Evolutionary conservation across 2,329 filamentous ascomycete species (phyloP).

Genomic region (Colletotrichum simmondsii): DNA sequence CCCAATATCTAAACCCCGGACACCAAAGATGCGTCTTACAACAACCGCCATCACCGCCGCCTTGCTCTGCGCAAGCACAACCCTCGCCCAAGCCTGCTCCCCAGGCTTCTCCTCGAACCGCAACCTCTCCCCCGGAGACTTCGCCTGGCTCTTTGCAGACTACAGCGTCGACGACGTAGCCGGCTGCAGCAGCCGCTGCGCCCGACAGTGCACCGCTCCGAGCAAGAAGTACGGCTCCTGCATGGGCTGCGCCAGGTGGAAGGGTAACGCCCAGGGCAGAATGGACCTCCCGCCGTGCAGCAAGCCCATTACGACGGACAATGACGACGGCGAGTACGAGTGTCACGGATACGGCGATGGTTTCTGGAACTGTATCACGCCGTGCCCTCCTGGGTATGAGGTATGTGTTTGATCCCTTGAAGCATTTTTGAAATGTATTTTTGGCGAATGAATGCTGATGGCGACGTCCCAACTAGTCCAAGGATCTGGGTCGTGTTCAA

Average conservation of each 20-base stretch:
- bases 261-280: neutral
- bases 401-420: neutral
- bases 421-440: neutral
- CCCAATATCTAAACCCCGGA: too few species aligned
- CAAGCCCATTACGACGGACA: neutral
- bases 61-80: neutral
- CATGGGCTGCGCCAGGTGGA: conserved; percentile 16
- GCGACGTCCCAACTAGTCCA: neutral
- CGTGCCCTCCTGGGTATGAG: conserved; percentile 36
- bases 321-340: neutral
- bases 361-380: conserved; percentile 12
- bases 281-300: conserved; percentile 12
- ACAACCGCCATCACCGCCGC: neutral
- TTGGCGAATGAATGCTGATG: neutral
- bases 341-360: neutral
- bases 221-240: neutral
- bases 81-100: neutral
- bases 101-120: neutral
- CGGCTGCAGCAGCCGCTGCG: neutral
- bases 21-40: neutral
- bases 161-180: neutral
- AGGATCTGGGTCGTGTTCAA: neutral
- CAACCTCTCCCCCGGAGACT: neutral
- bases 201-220: conserved; percentile 11
- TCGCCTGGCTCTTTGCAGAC: conserved; percentile 7